Conservation (phyloP, 176 grass and related monocot species). For the Bromus sterilis region DNA sequence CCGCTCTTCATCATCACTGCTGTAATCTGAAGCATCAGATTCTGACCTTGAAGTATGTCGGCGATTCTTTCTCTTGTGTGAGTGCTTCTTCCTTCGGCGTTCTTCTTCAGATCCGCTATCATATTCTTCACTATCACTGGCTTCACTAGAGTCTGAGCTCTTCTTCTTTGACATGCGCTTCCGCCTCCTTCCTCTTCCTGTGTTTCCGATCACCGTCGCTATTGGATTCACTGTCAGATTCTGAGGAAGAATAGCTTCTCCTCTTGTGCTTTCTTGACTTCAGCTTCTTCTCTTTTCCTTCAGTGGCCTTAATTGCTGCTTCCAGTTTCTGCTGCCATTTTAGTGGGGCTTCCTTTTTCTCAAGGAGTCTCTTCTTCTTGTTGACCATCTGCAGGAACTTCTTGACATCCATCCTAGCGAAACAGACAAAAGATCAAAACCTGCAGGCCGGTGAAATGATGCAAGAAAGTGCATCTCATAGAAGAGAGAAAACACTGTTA, state of each 20-base stretch:
- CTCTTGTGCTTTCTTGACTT: conserved; percentile 56
- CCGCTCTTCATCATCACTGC: conserved; percentile 27
- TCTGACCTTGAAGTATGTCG: conserved; percentile 30
- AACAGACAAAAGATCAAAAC: conserved; percentile 42
- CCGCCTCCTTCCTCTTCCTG: conserved; percentile 67
- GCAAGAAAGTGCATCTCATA: conserved; percentile 99
- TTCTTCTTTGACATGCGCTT: conserved; percentile 39
- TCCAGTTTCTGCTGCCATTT: conserved; percentile 98
- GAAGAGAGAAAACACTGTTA: conserved; percentile 82
- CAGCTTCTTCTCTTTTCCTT: conserved; percentile 53
- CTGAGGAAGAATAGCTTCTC: conserved; percentile 41
- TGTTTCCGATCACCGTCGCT: conserved; percentile 39
- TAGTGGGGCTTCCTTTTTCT: conserved; percentile 83
- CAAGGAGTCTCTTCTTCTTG: conserved; percentile 75
- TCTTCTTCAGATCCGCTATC: conserved; percentile 35
- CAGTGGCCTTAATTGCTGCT: conserved; percentile 58
- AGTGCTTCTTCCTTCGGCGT: conserved; percentile 28
- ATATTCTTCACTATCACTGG: conserved; percentile 20
- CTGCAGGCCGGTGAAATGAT: conserved; percentile 91
- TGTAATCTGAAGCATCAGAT: conserved; percentile 39
- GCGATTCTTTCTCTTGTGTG: conserved; percentile 34
- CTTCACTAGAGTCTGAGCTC: conserved; percentile 37
- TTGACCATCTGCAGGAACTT: conserved; percentile 90
- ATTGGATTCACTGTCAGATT: conserved; percentile 43
- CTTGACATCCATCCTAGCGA: conserved; percentile 58